These are phyloP conservation scores for Ottelia alismoides DNA, from an alignment of 106 monocot genomes.

Conservation along the genomic window DNA sequence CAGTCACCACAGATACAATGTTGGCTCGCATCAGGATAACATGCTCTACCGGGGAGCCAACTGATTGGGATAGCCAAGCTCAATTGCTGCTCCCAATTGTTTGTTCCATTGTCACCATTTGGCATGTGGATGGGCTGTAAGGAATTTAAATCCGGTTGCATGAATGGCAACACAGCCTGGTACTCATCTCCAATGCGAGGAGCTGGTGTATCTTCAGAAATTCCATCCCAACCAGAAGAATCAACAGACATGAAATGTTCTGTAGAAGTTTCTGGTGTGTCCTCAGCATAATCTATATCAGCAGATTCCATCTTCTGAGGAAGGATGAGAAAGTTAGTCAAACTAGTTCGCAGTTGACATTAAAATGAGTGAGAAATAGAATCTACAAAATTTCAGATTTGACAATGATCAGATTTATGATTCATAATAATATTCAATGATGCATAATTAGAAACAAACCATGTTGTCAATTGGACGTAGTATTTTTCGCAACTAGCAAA, in stretches of 20 bases:
- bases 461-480: no score
- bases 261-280: constrained; percentile 19
- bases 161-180: constrained; percentile 59
- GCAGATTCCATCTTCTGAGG: no score
- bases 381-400: no score
- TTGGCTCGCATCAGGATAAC: neutral
- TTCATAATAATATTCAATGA: no score
- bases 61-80: constrained; percentile 40
- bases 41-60: constrained; percentile 16
- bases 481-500: no score
- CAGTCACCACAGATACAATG: neutral
- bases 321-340: no score
- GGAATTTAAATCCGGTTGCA: constrained; percentile 12
- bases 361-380: no score
- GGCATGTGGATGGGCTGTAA: constrained; percentile 7
- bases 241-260: constrained; percentile 19
- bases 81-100: constrained; percentile 11
- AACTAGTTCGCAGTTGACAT: no score
- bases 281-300: constrained; percentile 14
- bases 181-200: constrained; percentile 76
- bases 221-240: constrained; percentile 21
- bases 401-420: no score
- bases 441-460: no score
- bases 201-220: constrained; percentile 28
- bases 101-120: neutral